Evolutionary conservation across 2,329 filamentous ascomycete species (phyloP), one percentile per base, ranked within the genome.

Genomic region (Apiospora pterosperma): DNA sequence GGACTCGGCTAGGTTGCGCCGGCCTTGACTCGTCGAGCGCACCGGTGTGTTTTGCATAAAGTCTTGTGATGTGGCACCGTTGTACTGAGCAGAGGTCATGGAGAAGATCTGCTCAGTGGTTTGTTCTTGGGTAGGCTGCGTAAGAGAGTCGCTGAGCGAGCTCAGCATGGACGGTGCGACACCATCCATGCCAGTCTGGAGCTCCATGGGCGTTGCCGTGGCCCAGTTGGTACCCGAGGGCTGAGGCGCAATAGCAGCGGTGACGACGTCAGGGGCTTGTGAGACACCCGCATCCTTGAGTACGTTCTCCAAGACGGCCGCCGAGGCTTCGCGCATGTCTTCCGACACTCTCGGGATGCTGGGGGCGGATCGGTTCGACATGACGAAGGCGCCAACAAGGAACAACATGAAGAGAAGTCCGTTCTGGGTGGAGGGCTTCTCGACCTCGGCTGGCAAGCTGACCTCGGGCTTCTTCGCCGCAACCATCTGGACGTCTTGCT

Each of bases 311-410:
- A 96, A 86, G 23, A 96, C 86, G 23, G 89, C 88, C 61, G 91
- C 90, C 16, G 92, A 93, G 44, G 91, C 92, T 68, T 87, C 90
- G 66, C 92, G 90, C 64, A 96, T 88, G 71, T 95, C 91, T 64
- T 95, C 91, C 39, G 92, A 91, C 75, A 95, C 90, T 64, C 87
- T 87, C 61, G 92, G 91, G 70, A 96, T 89, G 70, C 88, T 87
- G 42, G 89, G 81, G 23, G 89, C 84, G 55, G 88, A 87, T 70
- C 88, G 88, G 79, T 94, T 96, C 36, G 95, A 97, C 67, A 96
- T 91, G 71, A 98, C 93, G 75, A 97, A 97, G 62, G 96, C 96
- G 75, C 96, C 96, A 69, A 97, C 94, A 63, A 99, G 90, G 75
- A 99, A 91, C 71, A 97, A 91, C 93, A 97, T 97, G 78, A 95